Conservation (phyloP, 768 basidiomycete genomes). For the Lyophyllum atratum region DNA sequence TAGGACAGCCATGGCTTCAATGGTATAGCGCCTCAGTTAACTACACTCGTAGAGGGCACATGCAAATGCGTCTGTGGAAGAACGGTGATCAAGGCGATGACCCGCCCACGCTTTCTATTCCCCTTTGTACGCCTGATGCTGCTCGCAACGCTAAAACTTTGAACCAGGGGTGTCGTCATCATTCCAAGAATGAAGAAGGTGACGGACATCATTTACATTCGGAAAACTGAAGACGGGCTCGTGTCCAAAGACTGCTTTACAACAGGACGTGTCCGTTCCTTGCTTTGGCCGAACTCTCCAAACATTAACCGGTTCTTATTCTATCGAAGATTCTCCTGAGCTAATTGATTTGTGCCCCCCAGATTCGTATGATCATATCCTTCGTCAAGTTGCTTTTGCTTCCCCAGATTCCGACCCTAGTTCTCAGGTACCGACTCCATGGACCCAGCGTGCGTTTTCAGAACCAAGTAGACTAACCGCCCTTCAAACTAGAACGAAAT, state of each 20-base stretch:
- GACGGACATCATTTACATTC: background rate
- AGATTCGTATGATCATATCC: slow-evolving; percentile 13
- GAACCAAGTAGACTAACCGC: background rate
- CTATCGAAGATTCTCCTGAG: background rate
- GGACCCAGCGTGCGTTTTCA: slow-evolving; percentile 9
- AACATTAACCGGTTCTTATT: background rate
- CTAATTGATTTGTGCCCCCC: slow-evolving; percentile 7
- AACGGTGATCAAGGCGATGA: slow-evolving; percentile 10
- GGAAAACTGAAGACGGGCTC: slow-evolving; percentile 14
- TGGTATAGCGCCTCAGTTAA: slow-evolving; percentile 18
- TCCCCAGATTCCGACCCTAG: background rate
- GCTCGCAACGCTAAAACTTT: background rate
- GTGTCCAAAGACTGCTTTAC: background rate
- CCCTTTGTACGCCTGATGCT: background rate
- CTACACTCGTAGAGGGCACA: slow-evolving; percentile 8
- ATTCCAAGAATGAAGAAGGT: background rate
- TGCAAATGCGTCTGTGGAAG: slow-evolving; percentile 20
- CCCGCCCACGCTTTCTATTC: slow-evolving; percentile 8
- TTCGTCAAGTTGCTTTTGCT: slow-evolving; percentile 2
- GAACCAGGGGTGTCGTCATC: background rate
- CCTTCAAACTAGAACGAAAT: slow-evolving; percentile 7
- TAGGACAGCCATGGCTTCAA: slow-evolving; percentile 25
- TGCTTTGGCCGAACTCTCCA: slow-evolving; percentile 12
- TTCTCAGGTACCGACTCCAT: no score
- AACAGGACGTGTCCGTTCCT: slow-evolving; percentile 10